phyloP scores from a whole-genome alignment of 345 rosid genomes.

The Pistacia integerrima region DNA sequence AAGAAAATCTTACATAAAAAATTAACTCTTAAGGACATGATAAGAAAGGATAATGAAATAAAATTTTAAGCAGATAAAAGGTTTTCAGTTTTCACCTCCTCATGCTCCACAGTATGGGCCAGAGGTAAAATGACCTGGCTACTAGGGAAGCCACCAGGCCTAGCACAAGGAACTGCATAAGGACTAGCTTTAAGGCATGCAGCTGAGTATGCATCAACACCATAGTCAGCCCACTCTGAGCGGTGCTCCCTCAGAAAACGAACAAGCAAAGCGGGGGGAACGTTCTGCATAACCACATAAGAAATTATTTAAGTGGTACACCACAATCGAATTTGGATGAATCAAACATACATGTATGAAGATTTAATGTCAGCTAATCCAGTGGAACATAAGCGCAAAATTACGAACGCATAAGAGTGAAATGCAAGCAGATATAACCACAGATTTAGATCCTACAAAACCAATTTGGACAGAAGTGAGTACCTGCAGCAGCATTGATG shows the following conservation, averaged over 20 bases:
- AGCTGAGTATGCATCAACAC: slow-evolving; percentile 84
- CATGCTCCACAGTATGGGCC: slow-evolving; percentile 90
- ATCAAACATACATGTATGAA: neutral
- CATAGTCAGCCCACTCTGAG: slow-evolving; percentile 97
- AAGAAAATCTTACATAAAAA: neutral
- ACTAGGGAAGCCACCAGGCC: slow-evolving; percentile 90
- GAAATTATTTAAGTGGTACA: neutral
- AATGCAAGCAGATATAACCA: neutral
- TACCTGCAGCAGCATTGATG: slow-evolving; percentile 96
- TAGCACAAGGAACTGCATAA: slow-evolving; percentile 79
- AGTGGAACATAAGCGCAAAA: neutral
- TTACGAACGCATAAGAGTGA: neutral
- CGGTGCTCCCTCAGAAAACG: slow-evolving; percentile 97
- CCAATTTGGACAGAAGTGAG: neutral
- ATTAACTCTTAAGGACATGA: neutral
- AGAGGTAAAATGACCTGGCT: slow-evolving; percentile 91
- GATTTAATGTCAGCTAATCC: neutral
- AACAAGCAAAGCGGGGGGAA: slow-evolving; percentile 85
- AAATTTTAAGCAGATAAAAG: neutral
- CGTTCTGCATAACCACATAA: slow-evolving; percentile 54
- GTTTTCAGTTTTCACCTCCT: slow-evolving; percentile 62
- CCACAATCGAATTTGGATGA: neutral
- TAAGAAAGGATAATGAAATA: slow-evolving; percentile 1
- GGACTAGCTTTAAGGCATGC: slow-evolving; percentile 83
- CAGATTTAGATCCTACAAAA: neutral